A percentile compares a stretch with the other conserved stretches of the same genome.
phyloP scores from a whole-genome alignment of 1,139 yeast species.

The Taiozyma sp. region DNA sequence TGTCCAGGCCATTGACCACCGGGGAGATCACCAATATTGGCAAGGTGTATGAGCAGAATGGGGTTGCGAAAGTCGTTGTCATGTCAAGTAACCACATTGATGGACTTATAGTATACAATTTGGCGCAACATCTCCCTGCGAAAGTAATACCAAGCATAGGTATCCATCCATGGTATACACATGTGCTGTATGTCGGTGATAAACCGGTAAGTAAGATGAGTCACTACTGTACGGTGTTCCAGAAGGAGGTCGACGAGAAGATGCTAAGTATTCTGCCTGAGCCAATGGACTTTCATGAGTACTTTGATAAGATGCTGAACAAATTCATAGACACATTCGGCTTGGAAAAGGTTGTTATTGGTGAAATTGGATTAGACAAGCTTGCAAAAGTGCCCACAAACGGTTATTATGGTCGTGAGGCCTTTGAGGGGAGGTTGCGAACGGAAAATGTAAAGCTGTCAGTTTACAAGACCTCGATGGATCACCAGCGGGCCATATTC shows the following conservation, averaged over 20 bases:
- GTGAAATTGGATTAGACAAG: constrained; percentile 89
- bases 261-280: constrained; percentile 52
- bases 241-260: constrained; percentile 30
- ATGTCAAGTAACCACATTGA: constrained; percentile 63
- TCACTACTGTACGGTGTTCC: constrained; percentile 53
- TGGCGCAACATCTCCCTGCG: constrained; percentile 25
- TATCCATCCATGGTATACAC: constrained; percentile 88
- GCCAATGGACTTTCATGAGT: constrained; percentile 45
- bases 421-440: constrained; percentile 3
- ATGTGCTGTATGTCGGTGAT: constrained; percentile 39
- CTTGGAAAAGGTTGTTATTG: constrained; percentile 37
- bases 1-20: constrained; percentile 27
- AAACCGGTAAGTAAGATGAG: constrained; percentile 20
- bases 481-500: constrained; percentile 61
- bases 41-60: constrained; percentile 9
- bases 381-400: constrained; percentile 60
- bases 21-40: constrained; percentile 5
- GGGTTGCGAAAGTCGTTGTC: constrained; percentile 22
- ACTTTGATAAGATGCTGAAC: constrained; percentile 26
- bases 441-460: constrained; percentile 27
- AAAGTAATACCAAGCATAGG: constrained; percentile 65
- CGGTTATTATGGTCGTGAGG: constrained; percentile 45
- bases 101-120: constrained; percentile 31
- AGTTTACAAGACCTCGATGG: constrained; percentile 46
- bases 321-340: constrained; percentile 8